Evolutionary conservation across 2,329 filamentous ascomycete genomes (phyloP).

Genomic region (Cordyceps fumosorosea): DNA sequence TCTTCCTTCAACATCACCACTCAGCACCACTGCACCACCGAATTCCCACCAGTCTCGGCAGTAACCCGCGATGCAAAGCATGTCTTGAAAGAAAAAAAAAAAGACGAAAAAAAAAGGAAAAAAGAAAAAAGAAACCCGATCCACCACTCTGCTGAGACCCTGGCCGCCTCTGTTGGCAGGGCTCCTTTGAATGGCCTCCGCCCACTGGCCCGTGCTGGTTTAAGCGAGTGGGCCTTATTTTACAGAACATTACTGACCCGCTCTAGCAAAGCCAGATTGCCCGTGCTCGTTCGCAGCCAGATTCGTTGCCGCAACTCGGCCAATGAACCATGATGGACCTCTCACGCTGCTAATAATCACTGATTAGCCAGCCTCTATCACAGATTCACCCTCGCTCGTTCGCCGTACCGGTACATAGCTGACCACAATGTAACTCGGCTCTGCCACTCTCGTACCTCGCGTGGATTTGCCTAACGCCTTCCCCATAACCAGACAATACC

Average conservation of each 20-base stretch:
- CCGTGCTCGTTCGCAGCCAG: not conserved
- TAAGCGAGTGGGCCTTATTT: conserved; percentile 26
- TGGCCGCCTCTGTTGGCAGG: too few relatives aligned
- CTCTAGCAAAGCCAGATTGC: not conserved
- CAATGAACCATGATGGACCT: not conserved
- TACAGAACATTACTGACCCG: conserved; percentile 22
- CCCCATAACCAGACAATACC: not conserved
- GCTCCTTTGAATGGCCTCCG: not conserved
- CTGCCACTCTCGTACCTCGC: not conserved
- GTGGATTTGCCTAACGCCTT: not conserved
- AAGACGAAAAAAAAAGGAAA: not conserved
- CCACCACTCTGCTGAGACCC: conserved; percentile 6
- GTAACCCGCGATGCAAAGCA: conserved; percentile 8
- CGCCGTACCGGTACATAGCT: not conserved
- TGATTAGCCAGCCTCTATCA: not conserved
- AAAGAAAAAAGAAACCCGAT: not conserved
- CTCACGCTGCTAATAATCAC: too few relatives aligned
- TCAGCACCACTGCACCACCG: too few relatives aligned
- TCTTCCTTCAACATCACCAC: not conserved
- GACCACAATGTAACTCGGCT: not conserved
- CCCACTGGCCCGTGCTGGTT: conserved; percentile 23
- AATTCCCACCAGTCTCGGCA: not conserved
- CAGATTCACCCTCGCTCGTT: not conserved
- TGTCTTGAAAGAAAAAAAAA: not conserved
- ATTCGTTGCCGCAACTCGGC: not conserved